phyloP scores from a whole-genome alignment of 495 filamentous ascomycete genomes.

The Bombardia bombarda region DNA sequence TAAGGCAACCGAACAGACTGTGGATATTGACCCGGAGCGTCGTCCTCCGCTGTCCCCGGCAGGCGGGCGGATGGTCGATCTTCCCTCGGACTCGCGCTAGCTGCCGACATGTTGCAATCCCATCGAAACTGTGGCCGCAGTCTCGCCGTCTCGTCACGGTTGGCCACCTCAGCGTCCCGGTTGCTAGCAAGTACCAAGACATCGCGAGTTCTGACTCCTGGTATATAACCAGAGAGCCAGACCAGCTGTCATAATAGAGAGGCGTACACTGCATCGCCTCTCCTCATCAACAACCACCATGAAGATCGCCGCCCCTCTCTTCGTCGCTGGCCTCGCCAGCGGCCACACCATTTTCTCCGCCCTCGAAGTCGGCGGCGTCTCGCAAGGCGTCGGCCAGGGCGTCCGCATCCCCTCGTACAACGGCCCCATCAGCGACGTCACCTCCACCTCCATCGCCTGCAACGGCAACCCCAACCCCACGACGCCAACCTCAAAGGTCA shows the following conservation, averaged over 20 bases:
- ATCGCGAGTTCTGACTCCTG: neutral
- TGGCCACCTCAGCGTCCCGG: neutral
- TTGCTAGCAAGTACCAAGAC: neutral
- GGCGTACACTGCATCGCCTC: no score
- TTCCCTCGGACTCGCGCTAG: conserved; percentile 9
- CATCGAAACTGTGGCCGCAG: conserved; percentile 2
- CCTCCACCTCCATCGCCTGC: conserved; percentile 42
- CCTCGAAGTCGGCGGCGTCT: conserved; percentile 21
- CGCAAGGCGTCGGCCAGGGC: conserved; percentile 19
- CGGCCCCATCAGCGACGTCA: conserved; percentile 46
- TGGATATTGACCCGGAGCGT: conserved; percentile 8
- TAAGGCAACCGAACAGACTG: conserved; percentile 11
- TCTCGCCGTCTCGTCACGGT: conserved; percentile 3
- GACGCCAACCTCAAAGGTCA: conserved; percentile 25
- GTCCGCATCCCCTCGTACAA: conserved; percentile 24
- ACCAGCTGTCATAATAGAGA: no score
- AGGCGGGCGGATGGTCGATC: neutral
- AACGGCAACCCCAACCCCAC: conserved; percentile 50
- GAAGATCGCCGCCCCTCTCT: conserved; percentile 19
- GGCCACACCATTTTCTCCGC: conserved; percentile 26
- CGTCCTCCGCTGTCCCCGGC: conserved; percentile 7
- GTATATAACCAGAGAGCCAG: neutral
- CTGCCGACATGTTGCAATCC: conserved; percentile 13
- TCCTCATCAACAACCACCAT: conserved; percentile 7
- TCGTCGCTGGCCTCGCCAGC: conserved; percentile 13